Percentiles rank a stretch among this genome's conserved stretches.
Evolutionary conservation across 441 rosid genomes (phyloP).

Genomic region (Rhodomyrtus psidioides): DNA sequence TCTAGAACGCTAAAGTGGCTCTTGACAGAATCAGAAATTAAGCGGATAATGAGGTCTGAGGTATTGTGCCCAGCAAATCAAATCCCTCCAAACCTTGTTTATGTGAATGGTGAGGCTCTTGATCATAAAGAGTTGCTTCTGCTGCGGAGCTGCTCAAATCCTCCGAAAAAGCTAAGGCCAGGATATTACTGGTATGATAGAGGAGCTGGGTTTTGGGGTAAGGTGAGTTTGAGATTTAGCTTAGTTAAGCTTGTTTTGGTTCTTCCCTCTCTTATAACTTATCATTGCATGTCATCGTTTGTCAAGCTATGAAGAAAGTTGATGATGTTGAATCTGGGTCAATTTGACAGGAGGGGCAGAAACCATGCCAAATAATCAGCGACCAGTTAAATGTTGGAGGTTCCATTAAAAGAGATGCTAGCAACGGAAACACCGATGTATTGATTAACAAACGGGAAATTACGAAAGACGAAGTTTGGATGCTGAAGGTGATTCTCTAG

Average conservation of each 20-base stretch:
- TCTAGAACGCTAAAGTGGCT: slow-evolving; percentile 81
- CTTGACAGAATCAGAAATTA: slow-evolving; percentile 68
- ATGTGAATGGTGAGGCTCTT: slow-evolving; percentile 62
- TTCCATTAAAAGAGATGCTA: slow-evolving; percentile 46
- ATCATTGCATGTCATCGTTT: not conserved
- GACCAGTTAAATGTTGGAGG: slow-evolving; percentile 72
- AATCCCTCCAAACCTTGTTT: slow-evolving; percentile 76
- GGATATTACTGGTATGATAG: slow-evolving; percentile 96
- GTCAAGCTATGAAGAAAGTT: not conserved
- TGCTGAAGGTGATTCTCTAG: slow-evolving; percentile 65
- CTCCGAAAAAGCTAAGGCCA: slow-evolving; percentile 86
- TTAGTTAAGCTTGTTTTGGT: not conserved
- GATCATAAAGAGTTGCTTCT: slow-evolving; percentile 52
- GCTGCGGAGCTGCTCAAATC: slow-evolving; percentile 69
- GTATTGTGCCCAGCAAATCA: slow-evolving; percentile 76
- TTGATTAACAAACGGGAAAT: slow-evolving; percentile 82
- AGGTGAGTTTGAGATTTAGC: slow-evolving; percentile 44
- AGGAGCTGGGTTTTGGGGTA: slow-evolving; percentile 97
- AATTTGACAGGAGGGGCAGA: slow-evolving; percentile 75
- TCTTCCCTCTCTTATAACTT: not conserved
- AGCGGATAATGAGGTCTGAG: slow-evolving; percentile 85
- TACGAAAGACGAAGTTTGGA: slow-evolving; percentile 76
- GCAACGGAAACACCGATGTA: slow-evolving; percentile 86
- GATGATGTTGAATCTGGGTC: slow-evolving; percentile 14
- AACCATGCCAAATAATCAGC: slow-evolving; percentile 77